Evolutionary conservation across 768 basidiomycete species (phyloP), one percentile per base, ranked within the genome.

Genomic region (Coprinopsis strossmayeri): DNA sequence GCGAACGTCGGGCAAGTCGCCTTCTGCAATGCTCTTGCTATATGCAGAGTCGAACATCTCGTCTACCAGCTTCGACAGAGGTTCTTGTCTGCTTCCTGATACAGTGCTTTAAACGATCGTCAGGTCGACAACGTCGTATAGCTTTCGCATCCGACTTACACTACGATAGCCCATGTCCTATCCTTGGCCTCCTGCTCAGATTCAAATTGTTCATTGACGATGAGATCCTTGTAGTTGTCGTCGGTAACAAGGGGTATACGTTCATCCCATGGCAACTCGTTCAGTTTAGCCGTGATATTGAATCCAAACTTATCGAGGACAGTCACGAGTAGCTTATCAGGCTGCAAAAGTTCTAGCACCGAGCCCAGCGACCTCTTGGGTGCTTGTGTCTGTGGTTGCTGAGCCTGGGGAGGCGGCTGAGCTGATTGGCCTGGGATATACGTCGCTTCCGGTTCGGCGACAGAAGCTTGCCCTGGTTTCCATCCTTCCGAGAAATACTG

Each of bases 401-500:
- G 28, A 55, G 35, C 58, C 64, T 51, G 34, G 59, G 54, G 24
- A 25, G 53, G 45, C 23, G 53, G 38, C 25, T 58, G 17, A 32
- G 54, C 53, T 26, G 48, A 27, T 2, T 55, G 43, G 5, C 46
- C 38, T 11, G 58, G 53, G 11, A 49, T 57, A 27, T 55, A 57
- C 30, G 57, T 50, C 15, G 57, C 61, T 4, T 60, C 52, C n/a
- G 59, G 55, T 3, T 57, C 37, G 4, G 54, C 60, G 4, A 57
- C 52, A 4, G 59, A 54, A 3, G 56, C 68, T 59, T 90, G 82
- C 24, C 87, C 88, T 2, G 89, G 89, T 24, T 69, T 59, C 89
- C 89, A 91, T n/a, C 89, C 90, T 26, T 70, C 69, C 2, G 87
- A 89, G 64, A 90, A 83, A 64, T 89, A 90, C 54, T 87, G 81